Conservation (phyloP, 257 asterid species). For the Ballota nigra region DNA sequence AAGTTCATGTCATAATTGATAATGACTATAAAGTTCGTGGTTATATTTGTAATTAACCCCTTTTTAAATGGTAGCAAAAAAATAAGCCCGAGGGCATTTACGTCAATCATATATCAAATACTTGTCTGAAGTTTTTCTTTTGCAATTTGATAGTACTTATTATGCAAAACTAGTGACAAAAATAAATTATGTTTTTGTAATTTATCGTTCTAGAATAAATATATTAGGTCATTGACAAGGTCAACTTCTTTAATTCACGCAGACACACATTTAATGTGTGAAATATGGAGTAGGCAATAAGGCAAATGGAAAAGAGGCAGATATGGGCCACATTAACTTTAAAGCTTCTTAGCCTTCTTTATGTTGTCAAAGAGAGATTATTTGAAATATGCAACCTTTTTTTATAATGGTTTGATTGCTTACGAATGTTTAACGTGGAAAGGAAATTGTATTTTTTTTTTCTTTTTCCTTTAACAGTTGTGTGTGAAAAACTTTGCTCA, state of each 20-base stretch:
- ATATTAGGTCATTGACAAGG: constrained; percentile 6
- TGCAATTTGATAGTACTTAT: no score
- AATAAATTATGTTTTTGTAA: no score
- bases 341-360: not conserved
- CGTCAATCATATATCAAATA: no score
- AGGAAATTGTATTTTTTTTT: not conserved
- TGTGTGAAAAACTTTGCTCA: not conserved
- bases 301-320: constrained; percentile 6
- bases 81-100: no score
- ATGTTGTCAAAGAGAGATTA: not conserved
- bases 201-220: no score
- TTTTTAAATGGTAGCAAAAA: no score
- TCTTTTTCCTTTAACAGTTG: not conserved
- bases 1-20: no score
- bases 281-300: not conserved
- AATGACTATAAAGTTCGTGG: no score
- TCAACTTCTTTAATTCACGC: not conserved
- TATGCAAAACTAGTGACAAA: no score
- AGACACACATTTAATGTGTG: not conserved
- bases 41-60: no score
- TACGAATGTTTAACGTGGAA: not conserved
- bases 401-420: not conserved
- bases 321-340: not conserved
- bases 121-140: no score
- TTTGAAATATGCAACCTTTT: not conserved